Base-by-base conservation (phyloP, 345 rosid genomes). In the Tarenaya hassleriana region DNA sequence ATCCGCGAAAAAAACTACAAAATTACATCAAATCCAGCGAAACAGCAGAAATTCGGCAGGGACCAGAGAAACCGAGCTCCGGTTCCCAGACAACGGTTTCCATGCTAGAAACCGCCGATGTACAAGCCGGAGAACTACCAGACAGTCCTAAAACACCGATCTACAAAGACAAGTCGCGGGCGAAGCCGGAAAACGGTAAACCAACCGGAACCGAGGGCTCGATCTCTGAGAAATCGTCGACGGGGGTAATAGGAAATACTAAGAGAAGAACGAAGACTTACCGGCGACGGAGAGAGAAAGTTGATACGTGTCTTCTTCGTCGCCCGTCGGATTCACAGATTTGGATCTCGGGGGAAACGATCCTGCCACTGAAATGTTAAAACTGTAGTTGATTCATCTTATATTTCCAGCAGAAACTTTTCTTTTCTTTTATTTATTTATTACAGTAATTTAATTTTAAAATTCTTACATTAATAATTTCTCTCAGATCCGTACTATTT, bases 341-440 rank as follows among this genome's bases (percentile, higher is more conserved):
- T 55, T 42, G 52, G 45, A 60, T 60, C 50, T 41, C 35, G 50
- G 43, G 46, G 42, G 29, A 50, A 50, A 58, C 24, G 56, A 50
- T 50, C 49, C 56, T 32, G 32, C 43, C 7, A 60, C 24, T 50
- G 27, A 50, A 41, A 60, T 8, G 10, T 16, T 41, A 33, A n/a
- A 51, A 60, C 50, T 32, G 43, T 7, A 20, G 35, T 20, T 18
- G 6, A 33, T 32, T 50, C 50, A 20, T 33, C 50, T 13, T 60
- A 60, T 60, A 50, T 41, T 7, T 48, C 14, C 32, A 16, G n/a
- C 27, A 9, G 6, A 27, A 9, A 47, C 2, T 40, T 34, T 34
- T 47, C 16, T 24, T 38, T 45, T 34, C 16, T 33, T 1, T 33
- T 33, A 24, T 24, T 24, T 24, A 24, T 5, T 24, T 24, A 24